These are phyloP conservation scores for Suhomyces bolitotheri DNA, from an alignment of 1,139 yeast genomes.

Conservation along the genomic window DNA sequence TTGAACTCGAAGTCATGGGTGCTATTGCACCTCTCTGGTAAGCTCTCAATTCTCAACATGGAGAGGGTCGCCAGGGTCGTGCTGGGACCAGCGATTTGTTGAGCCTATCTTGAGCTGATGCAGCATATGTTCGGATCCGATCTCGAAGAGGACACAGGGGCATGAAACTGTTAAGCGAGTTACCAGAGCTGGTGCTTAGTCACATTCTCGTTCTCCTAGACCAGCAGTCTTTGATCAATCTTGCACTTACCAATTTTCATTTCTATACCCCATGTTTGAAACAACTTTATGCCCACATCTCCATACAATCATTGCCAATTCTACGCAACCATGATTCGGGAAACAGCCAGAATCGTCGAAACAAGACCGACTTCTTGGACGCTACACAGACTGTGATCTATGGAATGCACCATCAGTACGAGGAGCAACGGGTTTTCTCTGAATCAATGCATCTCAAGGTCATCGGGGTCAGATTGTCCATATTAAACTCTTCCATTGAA, in stretches of 20 bases:
- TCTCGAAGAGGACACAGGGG: too few relatives aligned
- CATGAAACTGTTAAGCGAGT: constrained; percentile 13
- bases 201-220: constrained; percentile 30
- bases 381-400: constrained; percentile 25
- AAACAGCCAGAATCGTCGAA: constrained; percentile 8
- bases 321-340: constrained; percentile 14
- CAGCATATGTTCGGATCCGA: background rate
- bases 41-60: too few relatives aligned
- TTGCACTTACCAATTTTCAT: constrained; percentile 39
- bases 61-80: too few relatives aligned
- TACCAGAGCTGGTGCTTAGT: constrained; percentile 20
- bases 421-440: constrained; percentile 12
- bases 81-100: constrained; percentile 1
- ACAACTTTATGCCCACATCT: constrained; percentile 32
- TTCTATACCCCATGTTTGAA: constrained; percentile 38
- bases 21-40: too few relatives aligned
- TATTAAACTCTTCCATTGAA: constrained; percentile 27
- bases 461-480: constrained; percentile 32
- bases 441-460: constrained; percentile 20
- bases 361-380: constrained; percentile 27
- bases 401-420: constrained; percentile 23
- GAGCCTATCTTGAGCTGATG: too few relatives aligned
- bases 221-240: constrained; percentile 35
- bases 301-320: constrained; percentile 27
- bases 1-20: too few relatives aligned